Evolutionary conservation across 371 early-diverging fungal genomes (phyloP), one percentile per base, ranked within the genome.

Genomic region (Syncephalis plumigaleata): DNA sequence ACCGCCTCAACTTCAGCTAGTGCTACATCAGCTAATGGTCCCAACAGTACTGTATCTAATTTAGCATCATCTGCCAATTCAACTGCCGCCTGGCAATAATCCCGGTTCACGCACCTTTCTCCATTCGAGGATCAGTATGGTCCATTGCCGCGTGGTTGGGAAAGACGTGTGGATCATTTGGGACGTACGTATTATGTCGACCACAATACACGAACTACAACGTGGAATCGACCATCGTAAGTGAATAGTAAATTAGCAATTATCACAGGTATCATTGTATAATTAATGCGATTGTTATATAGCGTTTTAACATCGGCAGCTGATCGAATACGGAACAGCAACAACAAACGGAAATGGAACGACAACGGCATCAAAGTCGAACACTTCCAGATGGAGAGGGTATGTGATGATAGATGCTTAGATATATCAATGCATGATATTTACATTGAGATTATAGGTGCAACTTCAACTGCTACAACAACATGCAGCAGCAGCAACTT

Each of bases 351-450:
- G 83, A 87, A 46, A 49, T 71, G 56, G 86, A 88, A 61, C 65
- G 88, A 48, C 72, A 67, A 38, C 71, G 77, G 43, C 81, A 84
- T 46, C 73, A 80, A 60, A 83, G 81, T 52, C 79, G 87, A 38
- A 75, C 78, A 2, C 71, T 88, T 15, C 88, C 88, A 11, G 85
- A 70, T 51, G 74, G 68, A 60, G 55, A 18, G 11, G 11, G 31
- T 31, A 31, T 15, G 44, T 53, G 23, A 42, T 50, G 21, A 31
- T 31, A 31, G 11, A 11, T 31, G 11, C 4, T 11, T 4, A 31
- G 11, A 31, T 31, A n/a, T n/a, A n/a, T n/a, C n/a, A n/a, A n/a
- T n/a, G n/a, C n/a, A n/a, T n/a, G n/a, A n/a, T n/a, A n/a, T n/a
- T n/a, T n/a, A n/a, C n/a, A n/a, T n/a, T n/a, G n/a, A n/a, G n/a